Conservation (phyloP, 2,329 filamentous ascomycete species). For the Colletotrichum sp. region DNA sequence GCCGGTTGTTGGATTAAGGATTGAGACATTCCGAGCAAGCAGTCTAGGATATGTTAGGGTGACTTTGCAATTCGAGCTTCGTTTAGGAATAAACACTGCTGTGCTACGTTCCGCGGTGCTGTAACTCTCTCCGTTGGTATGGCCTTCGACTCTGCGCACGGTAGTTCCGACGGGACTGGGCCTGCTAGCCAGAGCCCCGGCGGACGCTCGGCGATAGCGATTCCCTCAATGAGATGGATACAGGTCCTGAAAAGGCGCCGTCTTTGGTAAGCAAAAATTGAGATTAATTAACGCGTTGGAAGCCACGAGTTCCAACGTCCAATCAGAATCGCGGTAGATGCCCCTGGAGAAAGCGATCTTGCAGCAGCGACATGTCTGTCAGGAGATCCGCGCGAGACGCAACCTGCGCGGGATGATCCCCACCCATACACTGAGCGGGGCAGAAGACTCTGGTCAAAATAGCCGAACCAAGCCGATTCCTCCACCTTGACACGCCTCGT, state of each 20-base stretch:
- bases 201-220: neutral
- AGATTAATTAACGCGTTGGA: neutral
- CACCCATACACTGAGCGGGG: neutral
- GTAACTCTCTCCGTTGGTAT: neutral
- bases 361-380: neutral
- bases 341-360: neutral
- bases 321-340: neutral
- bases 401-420: neutral
- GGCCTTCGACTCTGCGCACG: neutral
- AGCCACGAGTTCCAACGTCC: neutral
- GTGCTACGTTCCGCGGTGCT: neutral
- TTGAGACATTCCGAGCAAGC: neutral
- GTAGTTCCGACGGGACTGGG: neutral
- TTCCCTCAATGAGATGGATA: neutral
- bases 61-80: neutral
- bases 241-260: neutral
- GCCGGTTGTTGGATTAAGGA: constrained; percentile 16
- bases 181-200: neutral
- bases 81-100: neutral
- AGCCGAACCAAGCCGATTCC: constrained; percentile 4
- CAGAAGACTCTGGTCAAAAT: neutral
- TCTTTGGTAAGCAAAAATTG: neutral
- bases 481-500: neutral
- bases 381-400: neutral
- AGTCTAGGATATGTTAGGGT: neutral